phyloP scores from a whole-genome alignment of 73 alveolate species.

The Effrenium voratum region DNA sequence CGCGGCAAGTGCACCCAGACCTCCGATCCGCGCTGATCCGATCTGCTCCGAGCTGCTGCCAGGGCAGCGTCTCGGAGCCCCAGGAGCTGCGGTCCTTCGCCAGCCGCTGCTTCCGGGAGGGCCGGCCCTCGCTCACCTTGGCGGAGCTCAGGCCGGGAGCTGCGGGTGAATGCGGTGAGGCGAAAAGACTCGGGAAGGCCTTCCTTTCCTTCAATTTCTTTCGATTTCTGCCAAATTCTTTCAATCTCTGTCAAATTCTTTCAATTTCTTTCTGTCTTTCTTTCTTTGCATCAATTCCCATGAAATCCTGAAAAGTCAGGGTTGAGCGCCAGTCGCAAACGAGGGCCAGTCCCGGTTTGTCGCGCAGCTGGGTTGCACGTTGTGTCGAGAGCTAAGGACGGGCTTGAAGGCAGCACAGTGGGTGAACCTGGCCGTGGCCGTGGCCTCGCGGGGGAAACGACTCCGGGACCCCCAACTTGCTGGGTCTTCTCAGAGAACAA shows the following conservation, averaged over 20 bases:
- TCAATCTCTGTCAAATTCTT: not conserved
- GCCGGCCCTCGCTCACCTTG: constrained; percentile 64
- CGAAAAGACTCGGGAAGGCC: not conserved
- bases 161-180: not conserved
- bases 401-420: constrained; percentile 61
- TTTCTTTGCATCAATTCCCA: not conserved
- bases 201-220: no score
- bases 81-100: constrained; percentile 85
- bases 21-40: no score
- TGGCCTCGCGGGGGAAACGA: not conserved
- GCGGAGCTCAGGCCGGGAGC: constrained; percentile 53
- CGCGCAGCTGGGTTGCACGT: no score
- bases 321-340: not conserved
- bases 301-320: not conserved
- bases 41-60: no score
- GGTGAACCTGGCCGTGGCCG: constrained; percentile 32
- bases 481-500: no score
- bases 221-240: no score
- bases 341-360: not conserved
- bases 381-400: no score
- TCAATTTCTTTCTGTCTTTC: not conserved
- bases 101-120: constrained; percentile 63
- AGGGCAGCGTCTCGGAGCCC: constrained; percentile 57
- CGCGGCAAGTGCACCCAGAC: no score
- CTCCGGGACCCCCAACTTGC: no score